Conservation (phyloP, 2,329 filamentous ascomycete genomes). For the Aspergillus sp. region DNA sequence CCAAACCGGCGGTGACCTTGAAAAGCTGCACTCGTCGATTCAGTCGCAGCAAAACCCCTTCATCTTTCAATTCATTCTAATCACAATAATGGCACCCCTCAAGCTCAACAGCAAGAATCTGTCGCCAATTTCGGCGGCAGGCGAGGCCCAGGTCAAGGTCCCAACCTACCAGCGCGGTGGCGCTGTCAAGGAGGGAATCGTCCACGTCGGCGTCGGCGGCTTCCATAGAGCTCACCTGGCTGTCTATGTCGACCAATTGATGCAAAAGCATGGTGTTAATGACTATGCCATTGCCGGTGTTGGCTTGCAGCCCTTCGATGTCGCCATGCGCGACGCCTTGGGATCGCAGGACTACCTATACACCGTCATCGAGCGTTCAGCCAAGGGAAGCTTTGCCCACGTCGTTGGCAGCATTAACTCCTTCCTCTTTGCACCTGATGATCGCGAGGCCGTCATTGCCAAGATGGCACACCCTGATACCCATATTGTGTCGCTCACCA, state of each 20-base stretch:
- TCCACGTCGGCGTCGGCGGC: constrained; percentile 50
- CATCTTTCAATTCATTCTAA: not conserved
- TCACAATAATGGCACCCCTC: constrained; percentile 24
- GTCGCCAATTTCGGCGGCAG: constrained; percentile 26
- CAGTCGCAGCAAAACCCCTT: not conserved
- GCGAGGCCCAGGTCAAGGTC: constrained; percentile 25
- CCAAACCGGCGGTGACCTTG: not conserved
- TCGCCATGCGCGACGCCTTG: constrained; percentile 47
- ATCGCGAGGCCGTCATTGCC: constrained; percentile 46
- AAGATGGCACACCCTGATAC: constrained; percentile 52
- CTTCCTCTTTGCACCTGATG: constrained; percentile 47
- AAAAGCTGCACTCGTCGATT: not conserved
- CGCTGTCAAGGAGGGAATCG: constrained; percentile 48
- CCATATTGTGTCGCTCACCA: constrained; percentile 50
- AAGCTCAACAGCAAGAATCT: constrained; percentile 38
- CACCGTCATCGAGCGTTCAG: constrained; percentile 50
- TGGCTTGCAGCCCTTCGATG: constrained; percentile 46
- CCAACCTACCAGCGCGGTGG: constrained; percentile 41
- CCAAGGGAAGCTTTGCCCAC: constrained; percentile 43
- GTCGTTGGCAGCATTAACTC: constrained; percentile 49
- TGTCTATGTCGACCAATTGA: constrained; percentile 46
- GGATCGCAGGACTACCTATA: constrained; percentile 46
- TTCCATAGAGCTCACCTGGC: constrained; percentile 51
- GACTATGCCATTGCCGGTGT: constrained; percentile 50
- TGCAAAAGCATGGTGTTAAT: constrained; percentile 40